phyloP scores from a whole-genome alignment of 257 asterid species.

The Pogostemon cablin region DNA sequence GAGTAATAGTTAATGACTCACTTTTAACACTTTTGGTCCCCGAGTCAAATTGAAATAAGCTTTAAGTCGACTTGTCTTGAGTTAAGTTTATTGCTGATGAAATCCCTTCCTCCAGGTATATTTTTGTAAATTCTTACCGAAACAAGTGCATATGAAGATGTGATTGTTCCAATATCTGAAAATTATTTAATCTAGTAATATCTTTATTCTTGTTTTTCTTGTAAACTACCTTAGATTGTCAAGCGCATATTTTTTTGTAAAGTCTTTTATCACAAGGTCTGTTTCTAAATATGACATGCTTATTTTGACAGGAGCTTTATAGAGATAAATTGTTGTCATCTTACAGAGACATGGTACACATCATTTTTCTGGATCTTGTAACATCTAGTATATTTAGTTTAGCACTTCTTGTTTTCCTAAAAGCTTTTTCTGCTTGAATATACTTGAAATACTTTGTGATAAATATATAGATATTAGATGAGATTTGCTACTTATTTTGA shows the following conservation, averaged over 20 bases:
- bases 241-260: too few relatives aligned
- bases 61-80: not conserved
- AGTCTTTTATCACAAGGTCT: not conserved
- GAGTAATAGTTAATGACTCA: not conserved
- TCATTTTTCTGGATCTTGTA: conserved; percentile 7
- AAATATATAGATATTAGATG: conserved; percentile 16
- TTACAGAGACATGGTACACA: conserved; percentile 71
- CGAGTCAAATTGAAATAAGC: not conserved
- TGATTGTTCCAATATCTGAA: too few relatives aligned
- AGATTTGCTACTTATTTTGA: conserved; percentile 1
- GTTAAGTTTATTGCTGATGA: not conserved
- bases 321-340: conserved; percentile 54
- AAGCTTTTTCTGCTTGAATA: conserved; percentile 13
- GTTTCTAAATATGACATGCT: conserved; percentile 20
- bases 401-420: conserved; percentile 8
- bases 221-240: too few relatives aligned
- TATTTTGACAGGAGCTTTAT: conserved; percentile 54
- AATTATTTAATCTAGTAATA: too few relatives aligned
- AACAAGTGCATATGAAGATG: too few relatives aligned
- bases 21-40: not conserved
- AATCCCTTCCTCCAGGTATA: too few relatives aligned
- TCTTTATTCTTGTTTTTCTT: too few relatives aligned
- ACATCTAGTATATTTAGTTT: conserved; percentile 10
- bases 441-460: not conserved
- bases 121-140: too few relatives aligned